Percentiles rank a stretch among this genome's conserved stretches.
Evolutionary conservation across 2,329 filamentous ascomycete species (phyloP).

Genomic region (Zymoseptoria passerinii): DNA sequence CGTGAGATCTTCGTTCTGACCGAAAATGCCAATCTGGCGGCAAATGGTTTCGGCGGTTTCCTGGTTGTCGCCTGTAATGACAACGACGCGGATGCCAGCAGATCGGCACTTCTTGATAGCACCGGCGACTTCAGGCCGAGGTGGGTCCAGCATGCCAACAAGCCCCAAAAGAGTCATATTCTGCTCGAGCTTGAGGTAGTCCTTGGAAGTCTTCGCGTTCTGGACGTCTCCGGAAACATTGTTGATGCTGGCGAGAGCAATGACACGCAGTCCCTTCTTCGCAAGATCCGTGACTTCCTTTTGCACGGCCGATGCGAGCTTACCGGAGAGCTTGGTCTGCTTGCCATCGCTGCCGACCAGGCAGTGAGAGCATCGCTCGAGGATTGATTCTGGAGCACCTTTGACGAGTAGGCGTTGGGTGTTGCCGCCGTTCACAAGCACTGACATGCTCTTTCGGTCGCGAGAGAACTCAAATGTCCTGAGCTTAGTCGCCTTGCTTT

Average conservation of each 20-base stretch:
- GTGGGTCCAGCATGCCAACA: constrained; percentile 93
- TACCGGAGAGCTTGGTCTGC: constrained; percentile 61
- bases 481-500: constrained; percentile 63
- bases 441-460: constrained; percentile 98
- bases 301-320: constrained; percentile 61
- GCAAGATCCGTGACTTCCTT: constrained; percentile 83
- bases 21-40: constrained; percentile 92
- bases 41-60: constrained; percentile 98
- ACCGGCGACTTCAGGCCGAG: constrained; percentile 77
- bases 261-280: constrained; percentile 85
- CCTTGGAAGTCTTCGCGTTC: constrained; percentile 65
- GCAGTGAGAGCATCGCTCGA: constrained; percentile 81
- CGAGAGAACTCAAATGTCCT: constrained; percentile 95
- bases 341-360: constrained; percentile 72
- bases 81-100: constrained; percentile 91
- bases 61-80: constrained; percentile 96
- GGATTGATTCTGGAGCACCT: constrained; percentile 86
- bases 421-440: constrained; percentile 64
- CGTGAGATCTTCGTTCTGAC: constrained; percentile 65
- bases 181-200: constrained; percentile 84
- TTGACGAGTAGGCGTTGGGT: constrained; percentile 84
- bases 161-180: constrained; percentile 90
- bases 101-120: constrained; percentile 85
- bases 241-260: constrained; percentile 80
- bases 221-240: constrained; percentile 63